Conservation (phyloP, 1,139 yeast genomes). For the Nakaseomyces bracarensis region DNA sequence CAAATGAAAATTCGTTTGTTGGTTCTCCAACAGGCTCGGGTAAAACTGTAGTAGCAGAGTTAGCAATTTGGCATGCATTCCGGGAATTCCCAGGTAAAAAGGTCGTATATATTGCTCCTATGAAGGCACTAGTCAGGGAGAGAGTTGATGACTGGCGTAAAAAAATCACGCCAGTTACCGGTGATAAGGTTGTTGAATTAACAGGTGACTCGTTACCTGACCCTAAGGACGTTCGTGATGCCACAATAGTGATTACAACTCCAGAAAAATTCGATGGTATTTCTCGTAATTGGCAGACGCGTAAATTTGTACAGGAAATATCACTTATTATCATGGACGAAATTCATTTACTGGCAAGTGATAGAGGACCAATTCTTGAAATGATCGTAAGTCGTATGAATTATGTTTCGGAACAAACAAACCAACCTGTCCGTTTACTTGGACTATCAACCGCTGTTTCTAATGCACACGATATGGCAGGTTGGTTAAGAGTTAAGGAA, state of each 20-base stretch:
- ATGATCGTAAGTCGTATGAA: constrained; percentile 99
- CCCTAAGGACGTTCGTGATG: constrained; percentile 73
- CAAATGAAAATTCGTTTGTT: constrained; percentile 72
- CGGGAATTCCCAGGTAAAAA: constrained; percentile 71
- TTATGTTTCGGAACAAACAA: constrained; percentile 70
- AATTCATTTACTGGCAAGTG: constrained; percentile 92
- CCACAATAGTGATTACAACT: constrained; percentile 89
- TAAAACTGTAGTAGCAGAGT: constrained; percentile 92
- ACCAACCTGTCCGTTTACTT: constrained; percentile 65
- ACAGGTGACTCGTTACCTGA: constrained; percentile 97
- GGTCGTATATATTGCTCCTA: constrained; percentile 93
- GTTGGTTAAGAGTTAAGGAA: constrained; percentile 87
- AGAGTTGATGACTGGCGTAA: constrained; percentile 91
- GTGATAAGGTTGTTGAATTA: constrained; percentile 71
- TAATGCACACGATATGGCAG: constrained; percentile 95
- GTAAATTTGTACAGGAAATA: constrained; percentile 84
- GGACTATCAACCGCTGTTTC: constrained; percentile 98
- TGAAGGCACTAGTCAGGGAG: constrained; percentile 96
- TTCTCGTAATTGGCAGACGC: constrained; percentile 94
- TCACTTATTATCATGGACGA: constrained; percentile 96
- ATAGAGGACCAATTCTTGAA: constrained; percentile 95
- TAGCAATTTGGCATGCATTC: constrained; percentile 96
- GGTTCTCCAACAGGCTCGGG: constrained; percentile 99
- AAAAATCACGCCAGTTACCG: constrained; percentile 56
- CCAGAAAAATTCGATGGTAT: constrained; percentile 99